These are phyloP conservation scores for Colletotrichum sansevieriae DNA, from an alignment of 2,329 filamentous ascomycete genomes.

Conservation along the genomic window DNA sequence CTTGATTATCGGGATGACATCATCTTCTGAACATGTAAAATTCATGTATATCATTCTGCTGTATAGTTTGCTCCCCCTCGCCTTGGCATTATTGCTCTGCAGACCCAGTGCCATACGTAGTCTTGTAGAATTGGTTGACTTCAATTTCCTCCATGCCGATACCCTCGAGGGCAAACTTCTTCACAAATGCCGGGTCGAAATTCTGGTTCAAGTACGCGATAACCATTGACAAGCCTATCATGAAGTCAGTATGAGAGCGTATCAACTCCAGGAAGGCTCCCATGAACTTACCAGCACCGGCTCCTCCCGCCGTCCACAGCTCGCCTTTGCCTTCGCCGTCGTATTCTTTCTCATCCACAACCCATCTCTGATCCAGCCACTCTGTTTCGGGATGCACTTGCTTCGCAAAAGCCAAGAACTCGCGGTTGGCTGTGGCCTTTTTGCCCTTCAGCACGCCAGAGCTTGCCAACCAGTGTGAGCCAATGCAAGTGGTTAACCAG, in stretches of 20 bases:
- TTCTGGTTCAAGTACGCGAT: constrained; percentile 34
- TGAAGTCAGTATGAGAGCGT: neutral
- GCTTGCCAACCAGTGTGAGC: constrained; percentile 54
- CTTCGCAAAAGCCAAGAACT: constrained; percentile 46
- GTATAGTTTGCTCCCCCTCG: too few relatives aligned
- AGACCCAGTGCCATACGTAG: constrained; percentile 5
- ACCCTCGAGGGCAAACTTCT: constrained; percentile 22
- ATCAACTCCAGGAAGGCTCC: neutral
- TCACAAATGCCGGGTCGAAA: constrained; percentile 29
- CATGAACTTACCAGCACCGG: constrained; percentile 50
- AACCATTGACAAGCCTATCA: constrained; percentile 22
- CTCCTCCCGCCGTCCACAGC: constrained; percentile 55
- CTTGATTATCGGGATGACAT: too few relatives aligned
- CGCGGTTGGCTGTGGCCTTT: constrained; percentile 55
- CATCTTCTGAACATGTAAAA: neutral
- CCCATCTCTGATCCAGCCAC: constrained; percentile 56
- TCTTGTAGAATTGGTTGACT: constrained; percentile 37
- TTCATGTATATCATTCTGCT: neutral
- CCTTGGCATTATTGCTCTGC: neutral
- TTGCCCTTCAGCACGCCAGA: constrained; percentile 53
- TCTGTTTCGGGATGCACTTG: constrained; percentile 50
- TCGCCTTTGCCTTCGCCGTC: constrained; percentile 47
- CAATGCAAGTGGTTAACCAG: constrained; percentile 55
- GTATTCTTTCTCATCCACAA: constrained; percentile 50
- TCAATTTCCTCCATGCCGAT: constrained; percentile 30